A percentile compares a stretch with the other conserved stretches of the same genome.
These are phyloP conservation scores for Termitomyces bulborhizus DNA, from an alignment of 768 basidiomycete genomes.

Conservation along the genomic window DNA sequence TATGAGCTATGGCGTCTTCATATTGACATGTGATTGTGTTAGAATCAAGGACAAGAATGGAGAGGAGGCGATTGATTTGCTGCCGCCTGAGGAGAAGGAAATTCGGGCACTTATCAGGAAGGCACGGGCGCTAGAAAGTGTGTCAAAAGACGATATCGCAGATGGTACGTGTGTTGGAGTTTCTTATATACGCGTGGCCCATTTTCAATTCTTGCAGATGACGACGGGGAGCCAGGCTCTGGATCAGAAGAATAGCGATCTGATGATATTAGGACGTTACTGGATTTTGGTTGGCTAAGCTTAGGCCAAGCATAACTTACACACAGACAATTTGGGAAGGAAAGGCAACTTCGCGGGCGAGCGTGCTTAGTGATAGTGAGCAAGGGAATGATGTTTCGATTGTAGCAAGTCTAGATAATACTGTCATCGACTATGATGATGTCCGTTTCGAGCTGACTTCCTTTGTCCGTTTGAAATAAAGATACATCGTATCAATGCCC, in stretches of 20 bases:
- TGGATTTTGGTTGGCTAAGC: background rate
- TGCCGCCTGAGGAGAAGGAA: slow-evolving; percentile 47
- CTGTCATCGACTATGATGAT: background rate
- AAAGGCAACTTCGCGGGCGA: background rate
- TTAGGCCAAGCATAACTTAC: background rate
- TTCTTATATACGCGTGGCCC: background rate
- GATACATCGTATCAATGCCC: slow-evolving; percentile 1
- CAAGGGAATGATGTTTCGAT: background rate
- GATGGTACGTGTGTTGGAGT: slow-evolving; percentile 34
- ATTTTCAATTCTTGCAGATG: slow-evolving; percentile 9
- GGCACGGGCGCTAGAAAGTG: slow-evolving; percentile 41
- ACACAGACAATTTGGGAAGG: background rate
- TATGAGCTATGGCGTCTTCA: background rate
- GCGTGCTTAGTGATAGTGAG: background rate
- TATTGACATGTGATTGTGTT: background rate
- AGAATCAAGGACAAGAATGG: slow-evolving; percentile 74
- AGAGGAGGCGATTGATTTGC: slow-evolving; percentile 46
- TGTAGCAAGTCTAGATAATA: background rate
- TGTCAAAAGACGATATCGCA: slow-evolving; percentile 59
- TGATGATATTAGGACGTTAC: background rate
- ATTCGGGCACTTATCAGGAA: slow-evolving; percentile 47
- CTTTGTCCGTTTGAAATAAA: background rate
- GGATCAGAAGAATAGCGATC: slow-evolving; percentile 28
- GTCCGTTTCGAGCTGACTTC: slow-evolving; percentile 2
- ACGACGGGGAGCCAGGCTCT: slow-evolving; percentile 22